Evolutionary conservation across 140 eudicot genomes (phyloP).

Genomic region (Erigeron philadelphicus): DNA sequence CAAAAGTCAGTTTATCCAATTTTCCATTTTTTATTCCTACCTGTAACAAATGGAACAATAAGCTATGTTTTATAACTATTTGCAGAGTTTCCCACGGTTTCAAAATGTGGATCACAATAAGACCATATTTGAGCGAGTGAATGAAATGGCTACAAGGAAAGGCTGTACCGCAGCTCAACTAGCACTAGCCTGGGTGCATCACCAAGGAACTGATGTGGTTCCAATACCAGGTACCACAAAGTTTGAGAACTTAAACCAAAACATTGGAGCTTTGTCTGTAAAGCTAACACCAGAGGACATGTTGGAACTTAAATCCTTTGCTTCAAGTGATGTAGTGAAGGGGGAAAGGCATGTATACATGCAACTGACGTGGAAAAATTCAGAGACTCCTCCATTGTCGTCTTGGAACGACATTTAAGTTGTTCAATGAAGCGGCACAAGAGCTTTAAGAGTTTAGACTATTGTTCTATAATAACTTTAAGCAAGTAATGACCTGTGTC

Average conservation of each 20-base stretch:
- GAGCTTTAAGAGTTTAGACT: no score
- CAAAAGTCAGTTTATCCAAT: not conserved
- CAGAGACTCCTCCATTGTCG: constrained; percentile 43
- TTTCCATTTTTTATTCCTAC: not conserved
- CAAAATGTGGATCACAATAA: constrained; percentile 47
- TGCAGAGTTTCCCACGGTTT: constrained; percentile 40
- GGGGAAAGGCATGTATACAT: constrained; percentile 38
- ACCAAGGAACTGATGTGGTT: constrained; percentile 47
- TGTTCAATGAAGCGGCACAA: no score
- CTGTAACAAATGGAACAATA: no score
- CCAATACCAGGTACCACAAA: constrained; percentile 65
- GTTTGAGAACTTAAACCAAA: constrained; percentile 43
- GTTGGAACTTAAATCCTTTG: constrained; percentile 35
- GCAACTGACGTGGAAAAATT: constrained; percentile 35
- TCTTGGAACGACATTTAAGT: constrained; percentile 37
- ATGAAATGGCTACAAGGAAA: constrained; percentile 36
- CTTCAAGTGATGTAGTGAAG: constrained; percentile 35
- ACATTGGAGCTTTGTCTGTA: constrained; percentile 44
- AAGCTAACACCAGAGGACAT: constrained; percentile 45
- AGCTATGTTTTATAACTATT: not conserved
- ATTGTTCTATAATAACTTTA: no score
- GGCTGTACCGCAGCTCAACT: constrained; percentile 52
- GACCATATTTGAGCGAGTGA: constrained; percentile 32
- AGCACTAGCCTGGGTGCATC: constrained; percentile 56
- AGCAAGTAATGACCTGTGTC: no score